Base-by-base conservation (phyloP, 208 protist genomes). In the Acanthamoeba royreba region DNA sequence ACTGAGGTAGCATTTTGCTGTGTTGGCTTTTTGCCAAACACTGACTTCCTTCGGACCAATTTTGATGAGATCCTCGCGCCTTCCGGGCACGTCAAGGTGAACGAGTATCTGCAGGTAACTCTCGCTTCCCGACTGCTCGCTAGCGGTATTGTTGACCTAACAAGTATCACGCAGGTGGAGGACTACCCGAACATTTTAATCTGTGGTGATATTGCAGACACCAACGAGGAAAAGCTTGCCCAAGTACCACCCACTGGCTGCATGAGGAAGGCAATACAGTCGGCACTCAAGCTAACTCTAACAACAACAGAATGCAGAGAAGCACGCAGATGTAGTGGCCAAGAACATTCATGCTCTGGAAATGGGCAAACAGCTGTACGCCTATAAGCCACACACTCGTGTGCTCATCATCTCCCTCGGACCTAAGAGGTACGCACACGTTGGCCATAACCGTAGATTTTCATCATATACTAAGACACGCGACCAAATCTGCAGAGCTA, bases 271-370 rank as follows among this genome's bases (percentile, higher is more conserved):
- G 5, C 52, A 17, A 58, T 72, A 13, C 42, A 25, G 33, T 4
- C 55, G 19, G 25, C 72, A 33, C 7, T 42, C 28, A 53, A 25
- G 42, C 28, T 66, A 9, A 72, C 4, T 17, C 7, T 74, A 15
- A 15, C 4, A 85, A 11, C 22, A n/a, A 4, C n/a, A 87, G 77
- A 87, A 87, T 43, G 77, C 77, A 22, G 77, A 87, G 77, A 87
- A 87, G 47, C 77, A 87, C 31, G 77, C 77, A 38, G 77, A 87
- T 31, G 77, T 87, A 46, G 77, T 87, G 43, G 77, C 77, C 46
- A 58, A 49, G 46, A 87, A 87, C 19, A 87, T 87, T n/a, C n/a
- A 38, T 0, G 77, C 45, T 1, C 38, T 87, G 77, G 77, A 87
- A n/a, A 17, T 31, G 55, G 31, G 28, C 8, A 42, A 38, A 1